Base-by-base conservation (phyloP, 139 green algal species). In the Monoraphidium neglectum region DNA sequence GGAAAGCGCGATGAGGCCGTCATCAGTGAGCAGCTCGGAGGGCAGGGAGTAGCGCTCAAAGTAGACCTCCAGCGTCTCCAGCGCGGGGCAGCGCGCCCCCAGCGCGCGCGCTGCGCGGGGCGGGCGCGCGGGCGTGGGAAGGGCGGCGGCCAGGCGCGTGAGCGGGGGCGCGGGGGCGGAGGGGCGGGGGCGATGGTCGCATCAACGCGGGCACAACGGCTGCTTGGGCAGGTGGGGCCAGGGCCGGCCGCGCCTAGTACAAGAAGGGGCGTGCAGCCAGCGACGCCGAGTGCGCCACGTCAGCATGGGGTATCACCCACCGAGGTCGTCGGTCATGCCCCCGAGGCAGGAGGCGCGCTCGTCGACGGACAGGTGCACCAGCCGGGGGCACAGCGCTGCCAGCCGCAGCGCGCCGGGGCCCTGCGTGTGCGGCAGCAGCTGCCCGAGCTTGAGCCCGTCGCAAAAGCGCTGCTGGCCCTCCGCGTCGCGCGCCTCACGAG, bases 261-360 rank as follows among this genome's bases (percentile, higher is more conserved):
- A n/a, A n/a, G n/a, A n/a, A n/a, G n/a, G n/a, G n/a, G n/a, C n/a
- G n/a, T n/a, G n/a, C n/a, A n/a, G n/a, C n/a, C n/a, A n/a, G n/a
- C n/a, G n/a, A n/a, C n/a, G n/a, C n/a, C n/a, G n/a, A n/a, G n/a
- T n/a, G n/a, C n/a, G n/a, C n/a, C n/a, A n/a, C n/a, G n/a, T n/a
- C n/a, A n/a, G n/a, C n/a, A n/a, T n/a, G n/a, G n/a, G n/a, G n/a
- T n/a, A n/a, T 8, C 43, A 12, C 43, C 12, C 43, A 51, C 43
- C 43, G 49, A 87, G 71, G 53, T 77, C 74, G 33, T 84, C 70
- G 6, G 82, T 87, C 74, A 87, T 84, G 28, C 82, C 82, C 2
- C 83, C 83, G 2, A 85, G 59, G 38, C 78, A 83, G 72, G 67
- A 76, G 13, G 83, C 76, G 18, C 71, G 63, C 76, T 87, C 82